phyloP scores from a whole-genome alignment of 306 rosid genomes.

The Castanea mollissima region DNA sequence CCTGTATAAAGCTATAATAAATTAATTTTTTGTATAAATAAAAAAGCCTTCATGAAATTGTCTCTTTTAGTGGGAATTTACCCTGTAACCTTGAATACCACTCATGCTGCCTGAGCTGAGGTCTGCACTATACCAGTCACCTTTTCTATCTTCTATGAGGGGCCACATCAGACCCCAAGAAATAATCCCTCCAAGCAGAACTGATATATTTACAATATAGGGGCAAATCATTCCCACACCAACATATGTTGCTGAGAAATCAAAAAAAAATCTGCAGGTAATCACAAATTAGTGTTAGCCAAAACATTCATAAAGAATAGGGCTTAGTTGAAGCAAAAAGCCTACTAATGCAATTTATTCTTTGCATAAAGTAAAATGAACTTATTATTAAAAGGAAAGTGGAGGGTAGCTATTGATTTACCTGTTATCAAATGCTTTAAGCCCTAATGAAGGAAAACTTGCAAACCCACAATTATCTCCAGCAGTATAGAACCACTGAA shows the following conservation, averaged over 20 bases:
- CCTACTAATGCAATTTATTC: background rate
- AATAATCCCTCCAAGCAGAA: conserved; percentile 15
- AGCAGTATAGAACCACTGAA: conserved; percentile 6
- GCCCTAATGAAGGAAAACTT: background rate
- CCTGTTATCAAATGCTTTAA: background rate
- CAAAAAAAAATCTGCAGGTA: conserved; percentile 9
- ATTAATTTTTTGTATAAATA: background rate
- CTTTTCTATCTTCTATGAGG: conserved; percentile 1
- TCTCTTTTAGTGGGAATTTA: background rate
- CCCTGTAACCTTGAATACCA: conserved; percentile 16
- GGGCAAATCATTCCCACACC: conserved; percentile 23
- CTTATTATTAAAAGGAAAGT: background rate
- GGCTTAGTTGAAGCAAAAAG: background rate
- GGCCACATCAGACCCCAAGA: conserved; percentile 27
- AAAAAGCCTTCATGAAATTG: background rate
- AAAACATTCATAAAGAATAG: background rate
- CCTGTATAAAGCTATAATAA: background rate
- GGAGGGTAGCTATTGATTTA: background rate
- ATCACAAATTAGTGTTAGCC: background rate
- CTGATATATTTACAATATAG: conserved; percentile 2
- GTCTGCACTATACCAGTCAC: conserved; percentile 3
- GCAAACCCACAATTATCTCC: background rate
- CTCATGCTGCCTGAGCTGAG: background rate
- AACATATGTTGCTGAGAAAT: conserved; percentile 13
- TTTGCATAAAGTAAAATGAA: background rate